Base-by-base conservation (phyloP, 495 filamentous ascomycete species). In the Penicilliopsis zonata region DNA sequence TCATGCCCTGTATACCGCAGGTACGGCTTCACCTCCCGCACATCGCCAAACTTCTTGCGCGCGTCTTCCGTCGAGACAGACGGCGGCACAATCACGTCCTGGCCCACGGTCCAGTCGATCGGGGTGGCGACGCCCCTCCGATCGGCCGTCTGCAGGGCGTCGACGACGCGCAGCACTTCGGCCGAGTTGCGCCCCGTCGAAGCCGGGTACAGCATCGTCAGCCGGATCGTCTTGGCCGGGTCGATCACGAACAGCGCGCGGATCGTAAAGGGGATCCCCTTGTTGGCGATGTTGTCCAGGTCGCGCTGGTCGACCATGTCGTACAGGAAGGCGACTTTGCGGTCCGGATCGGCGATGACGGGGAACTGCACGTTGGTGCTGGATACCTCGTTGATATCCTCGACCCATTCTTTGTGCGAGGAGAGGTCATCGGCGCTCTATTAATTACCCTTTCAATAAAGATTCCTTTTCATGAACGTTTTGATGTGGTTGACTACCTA, bases 171-270 rank as follows among this genome's bases (percentile, higher is more conserved):
- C 39, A 98, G 75, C 34, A 98, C 83, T 65, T 96, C 90, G 44
- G 85, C 86, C 36, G 84, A 82, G 67, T 96, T 98, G 49, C 90
- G 85, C 53, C 90, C 92, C 18, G 92, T 96, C 26, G 86, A 94
- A 36, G 92, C 90, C 12, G 92, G 92, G 73, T 95, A 98, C 46
- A 86, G 80, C 41, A 96, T 72, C 58, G 94, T 95, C 49, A 86
- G 77, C 48, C 90, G 86, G 61, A 96, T 95, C 46, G 78, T 86
- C 77, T 96, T 95, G 72, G 80, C 93, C 35, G 90, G 92, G 69
- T 96, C 90, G 59, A 98, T 92, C 67, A 96, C 69, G 73, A 96
- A 98, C 61, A 96, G 92, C 42, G 85, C 93, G 52, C 90, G 87
- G 69, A 98, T 95, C 54, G 90, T 96, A 65, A 96, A 94, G 35